Evolutionary conservation across 2,329 filamentous ascomycete species (phyloP), one percentile per base, ranked within the genome.

Genomic region (Neocucurbitaria cava): DNA sequence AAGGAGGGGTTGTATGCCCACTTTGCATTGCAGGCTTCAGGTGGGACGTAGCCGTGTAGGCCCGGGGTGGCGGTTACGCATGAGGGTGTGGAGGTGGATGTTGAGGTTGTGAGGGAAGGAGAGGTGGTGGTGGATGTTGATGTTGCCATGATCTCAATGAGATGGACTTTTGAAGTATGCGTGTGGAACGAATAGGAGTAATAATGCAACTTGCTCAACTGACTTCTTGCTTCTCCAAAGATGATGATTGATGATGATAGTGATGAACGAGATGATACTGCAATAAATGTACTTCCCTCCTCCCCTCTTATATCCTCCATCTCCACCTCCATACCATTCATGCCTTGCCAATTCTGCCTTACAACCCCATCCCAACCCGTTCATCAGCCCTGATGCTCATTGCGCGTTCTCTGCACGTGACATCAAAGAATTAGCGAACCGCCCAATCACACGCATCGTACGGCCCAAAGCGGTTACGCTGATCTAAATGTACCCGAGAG

Each of bases 1-100:
- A 69, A 66, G 9, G 59, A 62, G 5, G 70, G 70, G 26, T 41
- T 55, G 50, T 66, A 70, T 15, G 58, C 42, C 54, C 64, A 73
- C 23, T 66, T 43, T 6, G 68, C 61, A 30, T 72, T 72, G 56
- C 69, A 71, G 11, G 69, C 62, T 5, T 59, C 53, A 9, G 59
- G 51, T 1, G 58, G 58, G 3, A 72, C 67, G 35, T 66, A 62
- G 42, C 69, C 68, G 35, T 71, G 52, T 42, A 52, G 54, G 20
- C 52, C 68, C 10, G 69, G 69, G 15, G 59, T 51, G 5, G 59
- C 61, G 6, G 65, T 69, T 17, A 54, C 65, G 44, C 68, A 72
- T 23, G 59, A 58, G 17, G 66, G 52, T 26, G 50, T 40, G 21
- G 54, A 49, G 5, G 56, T 53, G 2, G 58, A 49, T 4, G 56